Conservation (phyloP, 2,329 filamentous ascomycete species). For the Bipolaris oryzae region DNA sequence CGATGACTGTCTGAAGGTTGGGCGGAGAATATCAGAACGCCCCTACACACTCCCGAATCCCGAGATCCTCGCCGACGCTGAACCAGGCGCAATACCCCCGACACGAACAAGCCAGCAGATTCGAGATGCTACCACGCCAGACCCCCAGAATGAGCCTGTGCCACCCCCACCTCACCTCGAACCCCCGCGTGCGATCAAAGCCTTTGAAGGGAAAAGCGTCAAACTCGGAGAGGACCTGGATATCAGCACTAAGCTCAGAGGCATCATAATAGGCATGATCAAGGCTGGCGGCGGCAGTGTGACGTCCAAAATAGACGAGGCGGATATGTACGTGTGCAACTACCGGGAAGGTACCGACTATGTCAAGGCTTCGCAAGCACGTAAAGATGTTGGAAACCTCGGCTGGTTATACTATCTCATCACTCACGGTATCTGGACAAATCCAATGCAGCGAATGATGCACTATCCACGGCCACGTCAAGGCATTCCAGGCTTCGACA, state of each 20-base stretch:
- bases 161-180: conserved; percentile 29
- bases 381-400: conserved; percentile 87
- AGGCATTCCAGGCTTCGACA: conserved; percentile 79
- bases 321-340: conserved; percentile 85
- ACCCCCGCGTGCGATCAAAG: conserved; percentile 51
- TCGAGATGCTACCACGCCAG: conserved; percentile 42
- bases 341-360: conserved; percentile 85
- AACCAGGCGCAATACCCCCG: conserved; percentile 38
- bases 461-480: conserved; percentile 85
- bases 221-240: conserved; percentile 77
- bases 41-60: conserved; percentile 88
- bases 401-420: conserved; percentile 95
- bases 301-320: conserved; percentile 68
- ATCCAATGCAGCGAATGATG: conserved; percentile 78
- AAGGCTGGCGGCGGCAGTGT: conserved; percentile 72
- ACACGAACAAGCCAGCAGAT: conserved; percentile 56
- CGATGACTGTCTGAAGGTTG: conserved; percentile 92
- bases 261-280: conserved; percentile 74
- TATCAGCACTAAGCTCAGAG: conserved; percentile 69
- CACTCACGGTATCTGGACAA: conserved; percentile 86
- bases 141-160: conserved; percentile 33
- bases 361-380: conserved; percentile 72
- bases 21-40: conserved; percentile 84
- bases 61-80: conserved; percentile 65
- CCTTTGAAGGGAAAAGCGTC: conserved; percentile 79